These are phyloP conservation scores for Ogataea neopini DNA, from an alignment of 805 yeast genomes.

Conservation along the genomic window DNA sequence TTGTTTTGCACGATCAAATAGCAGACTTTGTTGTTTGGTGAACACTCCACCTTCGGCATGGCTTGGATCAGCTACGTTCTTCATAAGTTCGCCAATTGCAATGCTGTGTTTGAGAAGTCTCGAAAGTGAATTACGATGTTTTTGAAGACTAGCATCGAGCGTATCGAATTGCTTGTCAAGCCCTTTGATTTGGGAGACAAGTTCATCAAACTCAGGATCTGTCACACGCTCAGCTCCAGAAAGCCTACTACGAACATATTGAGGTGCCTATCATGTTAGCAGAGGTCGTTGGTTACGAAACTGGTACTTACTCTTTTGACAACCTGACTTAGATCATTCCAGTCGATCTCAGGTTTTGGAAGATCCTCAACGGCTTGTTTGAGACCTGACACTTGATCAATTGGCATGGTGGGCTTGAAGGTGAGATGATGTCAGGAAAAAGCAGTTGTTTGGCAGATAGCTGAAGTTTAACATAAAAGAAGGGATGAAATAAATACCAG, in stretches of 20 bases:
- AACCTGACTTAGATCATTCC: constrained; percentile 30
- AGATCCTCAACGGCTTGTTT: constrained; percentile 17
- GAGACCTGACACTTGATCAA: constrained; percentile 4
- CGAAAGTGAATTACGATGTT: constrained; percentile 17
- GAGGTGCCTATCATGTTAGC: constrained; percentile 36
- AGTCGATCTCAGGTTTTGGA: constrained; percentile 28
- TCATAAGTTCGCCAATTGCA: constrained; percentile 12
- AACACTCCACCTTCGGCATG: constrained; percentile 10
- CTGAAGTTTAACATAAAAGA: not conserved
- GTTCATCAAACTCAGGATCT: constrained; percentile 40
- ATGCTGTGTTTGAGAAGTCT: constrained; percentile 18
- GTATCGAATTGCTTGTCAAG: constrained; percentile 19
- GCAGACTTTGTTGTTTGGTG: constrained; percentile 11
- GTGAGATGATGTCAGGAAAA: not conserved
- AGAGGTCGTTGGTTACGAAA: no score
- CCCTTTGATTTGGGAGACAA: constrained; percentile 19
- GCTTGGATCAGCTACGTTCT: constrained; percentile 16
- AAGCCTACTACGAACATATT: constrained; percentile 34
- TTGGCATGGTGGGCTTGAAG: not conserved
- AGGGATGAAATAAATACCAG: not conserved
- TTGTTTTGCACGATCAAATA: constrained; percentile 13
- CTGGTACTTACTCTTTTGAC: constrained; percentile 30
- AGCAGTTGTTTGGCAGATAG: no score
- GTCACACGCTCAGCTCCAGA: constrained; percentile 33
- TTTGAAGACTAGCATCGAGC: constrained; percentile 16